These are phyloP conservation scores for Hibiscus tridactylites DNA, from an alignment of 345 rosid genomes.

Conservation along the genomic window DNA sequence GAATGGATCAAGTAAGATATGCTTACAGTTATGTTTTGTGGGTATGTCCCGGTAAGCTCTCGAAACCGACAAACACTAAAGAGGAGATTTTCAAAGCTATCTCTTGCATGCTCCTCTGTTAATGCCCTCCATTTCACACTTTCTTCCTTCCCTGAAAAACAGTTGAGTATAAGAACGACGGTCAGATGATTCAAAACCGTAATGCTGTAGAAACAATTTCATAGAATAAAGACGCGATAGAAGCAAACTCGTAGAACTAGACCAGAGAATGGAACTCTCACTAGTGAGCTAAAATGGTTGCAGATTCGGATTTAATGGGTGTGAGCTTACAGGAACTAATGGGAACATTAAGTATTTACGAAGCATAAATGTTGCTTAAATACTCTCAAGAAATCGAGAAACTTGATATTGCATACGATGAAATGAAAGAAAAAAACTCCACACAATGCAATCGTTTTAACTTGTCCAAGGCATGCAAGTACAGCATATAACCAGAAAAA, in stretches of 20 bases:
- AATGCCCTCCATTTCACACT: constrained; percentile 70
- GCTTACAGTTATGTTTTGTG: constrained; percentile 80
- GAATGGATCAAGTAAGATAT: neutral
- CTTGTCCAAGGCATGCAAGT: neutral
- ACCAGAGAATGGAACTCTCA: constrained; percentile 4
- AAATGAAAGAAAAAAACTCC: too few relatives aligned
- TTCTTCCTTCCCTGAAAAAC: constrained; percentile 52
- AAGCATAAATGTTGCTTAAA: too few relatives aligned
- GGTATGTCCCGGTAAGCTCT: constrained; percentile 89
- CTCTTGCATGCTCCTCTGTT: constrained; percentile 97
- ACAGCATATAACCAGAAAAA: neutral
- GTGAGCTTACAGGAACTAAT: neutral
- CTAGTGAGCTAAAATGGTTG: neutral
- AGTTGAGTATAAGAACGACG: constrained; percentile 9
- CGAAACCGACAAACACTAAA: constrained; percentile 86
- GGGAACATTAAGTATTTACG: neutral
- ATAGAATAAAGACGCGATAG: neutral
- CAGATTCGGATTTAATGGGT: too few relatives aligned
- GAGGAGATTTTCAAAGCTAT: constrained; percentile 92
- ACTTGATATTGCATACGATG: neutral
- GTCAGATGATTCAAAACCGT: neutral
- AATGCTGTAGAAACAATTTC: neutral
- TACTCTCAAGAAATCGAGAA: neutral
- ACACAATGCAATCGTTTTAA: neutral
- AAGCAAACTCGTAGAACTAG: neutral